Percentiles rank a stretch among this genome's conserved stretches.
Conservation (phyloP, 2,329 filamentous ascomycete genomes). For the Penicillium freii region DNA sequence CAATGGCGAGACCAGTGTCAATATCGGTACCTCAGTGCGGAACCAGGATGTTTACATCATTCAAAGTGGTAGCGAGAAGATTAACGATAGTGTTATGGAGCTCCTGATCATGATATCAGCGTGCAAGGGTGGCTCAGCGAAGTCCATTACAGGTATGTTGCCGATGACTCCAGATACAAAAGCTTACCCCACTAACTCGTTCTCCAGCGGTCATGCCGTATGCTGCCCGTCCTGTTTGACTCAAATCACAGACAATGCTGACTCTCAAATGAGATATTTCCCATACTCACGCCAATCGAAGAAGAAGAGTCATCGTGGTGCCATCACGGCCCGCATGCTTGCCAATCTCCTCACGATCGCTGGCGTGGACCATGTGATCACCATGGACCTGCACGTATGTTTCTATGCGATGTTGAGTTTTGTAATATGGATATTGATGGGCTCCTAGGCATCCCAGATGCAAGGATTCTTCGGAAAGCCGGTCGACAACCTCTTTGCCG, state of each 20-base stretch:
- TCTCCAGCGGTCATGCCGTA: slow-evolving; percentile 48
- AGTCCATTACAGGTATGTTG: slow-evolving; percentile 84
- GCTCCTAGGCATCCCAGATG: slow-evolving; percentile 77
- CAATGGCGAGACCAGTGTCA: slow-evolving; percentile 69
- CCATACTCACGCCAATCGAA: slow-evolving; percentile 99
- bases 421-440: slow-evolving; percentile 16
- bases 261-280: slow-evolving; percentile 65
- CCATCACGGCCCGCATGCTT: slow-evolving; percentile 95
- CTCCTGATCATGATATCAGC: slow-evolving; percentile 98
- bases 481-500: slow-evolving; percentile 94
- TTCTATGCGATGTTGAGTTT: slow-evolving; percentile 4
- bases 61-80: slow-evolving; percentile 90
- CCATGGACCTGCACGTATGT: slow-evolving; percentile 82
- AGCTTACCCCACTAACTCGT: slow-evolving; percentile 18
- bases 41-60: slow-evolving; percentile 99
- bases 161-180: neutral
- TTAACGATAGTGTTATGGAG: slow-evolving; percentile 99
- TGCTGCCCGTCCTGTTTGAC: slow-evolving; percentile 35
- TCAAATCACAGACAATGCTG: slow-evolving; percentile 34
- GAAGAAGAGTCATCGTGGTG: slow-evolving; percentile 95
- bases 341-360: slow-evolving; percentile 92
- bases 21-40: slow-evolving; percentile 70
- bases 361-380: slow-evolving; percentile 95
- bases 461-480: slow-evolving; percentile 98
- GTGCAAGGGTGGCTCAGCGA: slow-evolving; percentile 95